Base-by-base conservation (phyloP, 1,284 basidiomycete genomes). In the Naganishia albida region DNA sequence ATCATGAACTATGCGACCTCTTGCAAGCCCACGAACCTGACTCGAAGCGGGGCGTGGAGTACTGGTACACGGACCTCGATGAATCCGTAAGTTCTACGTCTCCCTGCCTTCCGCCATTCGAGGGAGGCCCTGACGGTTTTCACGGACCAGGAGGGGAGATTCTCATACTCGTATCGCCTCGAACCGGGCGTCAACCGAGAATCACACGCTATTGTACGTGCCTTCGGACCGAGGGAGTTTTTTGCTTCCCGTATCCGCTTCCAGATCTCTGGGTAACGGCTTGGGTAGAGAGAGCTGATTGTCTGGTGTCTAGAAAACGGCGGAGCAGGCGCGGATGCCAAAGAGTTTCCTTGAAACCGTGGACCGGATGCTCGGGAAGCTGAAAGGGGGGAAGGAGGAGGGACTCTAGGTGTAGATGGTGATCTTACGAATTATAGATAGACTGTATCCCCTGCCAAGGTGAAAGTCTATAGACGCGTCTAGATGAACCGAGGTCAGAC, bases 1-100 rank as follows among this genome's bases (percentile, higher is more conserved):
- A 97, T 73, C 93, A 98, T 75, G 93, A 97, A 73, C 80, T 99
- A 13, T 88, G 88, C 1, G 87, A 91, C 69, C 87, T 98, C 85
- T 81, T 95, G 20, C 87, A 75, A 16, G 71, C 80, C 26, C 74
- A 77, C 4, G 44, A 52, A 23, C 68, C 74, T 39, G 57, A 28
- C n/a, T 42, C 38, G 80, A 42, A 70, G 76, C 69, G 78, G 3
- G 83, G 83, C 8, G 85, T 96, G 26, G 83, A 84, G 2, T 98
- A 96, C 79, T 93, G 86, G 80, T 95, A 91, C 74, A 97, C 91
- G 0, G 88, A 91, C 73, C 85, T 97, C 0, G 85, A 88, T 64
- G 89, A 93, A 72, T 82, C 84, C 73, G 90, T 89, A 73, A 75
- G 86, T 76, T 1, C 7, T 42, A 34, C 18, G 60, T 16, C 65